Evolutionary conservation across 768 basidiomycete genomes (phyloP), one percentile per base, ranked within the genome.

Genomic region (Boletus rubroflammeus): DNA sequence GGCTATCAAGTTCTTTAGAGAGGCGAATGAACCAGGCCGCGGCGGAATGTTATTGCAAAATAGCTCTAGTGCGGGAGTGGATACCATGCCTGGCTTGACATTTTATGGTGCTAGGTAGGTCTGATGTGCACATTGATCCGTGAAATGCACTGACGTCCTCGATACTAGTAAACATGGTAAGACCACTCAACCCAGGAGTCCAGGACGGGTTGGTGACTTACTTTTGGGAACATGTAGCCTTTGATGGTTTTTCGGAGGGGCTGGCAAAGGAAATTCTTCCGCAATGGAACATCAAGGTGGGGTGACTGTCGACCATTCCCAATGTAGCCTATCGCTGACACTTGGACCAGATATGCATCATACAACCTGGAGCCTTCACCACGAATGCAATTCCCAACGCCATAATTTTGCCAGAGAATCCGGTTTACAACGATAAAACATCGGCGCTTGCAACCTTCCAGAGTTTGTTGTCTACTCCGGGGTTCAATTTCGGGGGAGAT

Each of bases 241-340:
- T 74, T 1, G 74, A 76, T 44, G 73, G 68, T 3, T 62, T 73
- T 44, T 70, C 67, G 1, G 65, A 72, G 51, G 48, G 68, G 4
- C 53, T 77, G 5, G 58, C 64, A 1, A 63, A 62, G 38, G 78
- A 79, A 47, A 36, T 78, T 39, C 63, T 66, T 17, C 75, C 74
- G 1, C 61, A 61, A 13, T 79, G 78, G 76, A 78, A 77, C 52
- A 77, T 77, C 60, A 58, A 51, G 51, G 58, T 58, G 5, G 23
- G 23, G 55, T 17, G 3, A 10, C 3, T 5, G 23, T 15, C 15
- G 0, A 43, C n/a, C 13, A 3, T 6, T 2, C 23, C 32, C 34
- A 6, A 13, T 28, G 10, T 28, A 25, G 3, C 41, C 13, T 5
- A 11, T 5, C 6, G 21, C 28, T 23, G 39, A 28, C n/a, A n/a